Percentiles rank a stretch among this genome's conserved stretches.
phyloP scores from a whole-genome alignment of 139 green algal genomes.

The Parachlorella kessleri region DNA sequence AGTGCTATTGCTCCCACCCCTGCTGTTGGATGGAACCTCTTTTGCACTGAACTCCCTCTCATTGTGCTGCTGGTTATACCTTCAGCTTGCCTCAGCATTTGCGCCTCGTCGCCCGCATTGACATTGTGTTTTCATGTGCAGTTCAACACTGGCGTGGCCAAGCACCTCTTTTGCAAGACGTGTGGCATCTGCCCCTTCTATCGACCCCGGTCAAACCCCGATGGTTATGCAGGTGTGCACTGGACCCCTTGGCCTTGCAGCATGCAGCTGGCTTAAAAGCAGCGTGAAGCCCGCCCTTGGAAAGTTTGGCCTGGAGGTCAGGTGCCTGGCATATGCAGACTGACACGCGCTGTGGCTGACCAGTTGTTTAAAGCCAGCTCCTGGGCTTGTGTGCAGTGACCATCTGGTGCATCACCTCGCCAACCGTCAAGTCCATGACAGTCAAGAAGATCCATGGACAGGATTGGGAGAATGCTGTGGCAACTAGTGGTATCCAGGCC shows the following conservation, averaged over 20 bases:
- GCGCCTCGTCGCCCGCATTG: not conserved
- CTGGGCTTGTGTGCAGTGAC: slow-evolving; percentile 34
- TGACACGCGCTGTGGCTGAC: no score
- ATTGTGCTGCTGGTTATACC: not conserved
- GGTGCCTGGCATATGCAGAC: no score
- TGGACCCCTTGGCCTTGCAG: no score
- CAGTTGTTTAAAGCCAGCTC: no score
- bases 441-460: slow-evolving; percentile 35
- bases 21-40: not conserved
- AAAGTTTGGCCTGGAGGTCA: no score
- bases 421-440: not conserved
- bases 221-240: slow-evolving; percentile 16
- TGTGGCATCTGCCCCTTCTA: slow-evolving; percentile 52
- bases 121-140: slow-evolving; percentile 10
- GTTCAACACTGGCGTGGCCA: slow-evolving; percentile 46
- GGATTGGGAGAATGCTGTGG: slow-evolving; percentile 47
- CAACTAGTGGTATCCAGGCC: slow-evolving; percentile 8
- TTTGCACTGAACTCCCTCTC: not conserved
- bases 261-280: no score
- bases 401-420: slow-evolving; percentile 29
- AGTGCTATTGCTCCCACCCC: not conserved
- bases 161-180: slow-evolving; percentile 51
- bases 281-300: no score
- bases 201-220: slow-evolving; percentile 39
- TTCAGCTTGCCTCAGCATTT: not conserved